Percentiles rank a stretch among this genome's conserved stretches.
Conservation (phyloP, 1,284 basidiomycete genomes). For the Hemileia vastatrix region DNA sequence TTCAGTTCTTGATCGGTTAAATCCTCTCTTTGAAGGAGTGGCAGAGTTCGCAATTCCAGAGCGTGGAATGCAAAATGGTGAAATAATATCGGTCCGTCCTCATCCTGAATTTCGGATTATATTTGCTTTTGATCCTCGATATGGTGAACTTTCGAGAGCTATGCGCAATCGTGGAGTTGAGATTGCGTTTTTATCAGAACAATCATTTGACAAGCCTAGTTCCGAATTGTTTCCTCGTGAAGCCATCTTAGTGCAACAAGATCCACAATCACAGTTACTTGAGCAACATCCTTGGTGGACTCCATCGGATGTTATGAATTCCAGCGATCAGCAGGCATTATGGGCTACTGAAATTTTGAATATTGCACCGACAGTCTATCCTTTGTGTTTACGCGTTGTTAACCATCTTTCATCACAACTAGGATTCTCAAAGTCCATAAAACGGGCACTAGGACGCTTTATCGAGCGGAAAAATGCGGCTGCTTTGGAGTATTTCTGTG, state of each 20-base stretch:
- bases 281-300: neutral
- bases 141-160: conserved; percentile 89
- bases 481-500: no score
- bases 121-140: conserved; percentile 82
- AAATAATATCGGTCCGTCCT: conserved; percentile 65
- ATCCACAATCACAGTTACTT: neutral
- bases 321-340: neutral
- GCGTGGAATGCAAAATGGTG: conserved; percentile 69
- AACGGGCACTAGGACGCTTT: no score
- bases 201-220: neutral
- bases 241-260: neutral
- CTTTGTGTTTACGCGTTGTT: conserved; percentile 1
- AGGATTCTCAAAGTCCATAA: no score
- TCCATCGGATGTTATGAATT: neutral
- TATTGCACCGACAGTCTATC: conserved; percentile 12
- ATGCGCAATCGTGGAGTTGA: conserved; percentile 98
- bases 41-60: conserved; percentile 79
- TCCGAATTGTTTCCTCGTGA: neutral
- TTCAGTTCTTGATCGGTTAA: conserved; percentile 90
- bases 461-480: no score
- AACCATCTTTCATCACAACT: conserved; percentile 1
- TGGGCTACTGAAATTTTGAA: conserved; percentile 11
- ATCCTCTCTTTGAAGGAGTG: conserved; percentile 83
- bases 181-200: conserved; percentile 49
- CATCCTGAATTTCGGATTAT: conserved; percentile 85